A percentile compares a stretch with the other conserved stretches of the same genome.
Conservation (phyloP, 768 basidiomycete species). For the Xerocomellus amylosporus region DNA sequence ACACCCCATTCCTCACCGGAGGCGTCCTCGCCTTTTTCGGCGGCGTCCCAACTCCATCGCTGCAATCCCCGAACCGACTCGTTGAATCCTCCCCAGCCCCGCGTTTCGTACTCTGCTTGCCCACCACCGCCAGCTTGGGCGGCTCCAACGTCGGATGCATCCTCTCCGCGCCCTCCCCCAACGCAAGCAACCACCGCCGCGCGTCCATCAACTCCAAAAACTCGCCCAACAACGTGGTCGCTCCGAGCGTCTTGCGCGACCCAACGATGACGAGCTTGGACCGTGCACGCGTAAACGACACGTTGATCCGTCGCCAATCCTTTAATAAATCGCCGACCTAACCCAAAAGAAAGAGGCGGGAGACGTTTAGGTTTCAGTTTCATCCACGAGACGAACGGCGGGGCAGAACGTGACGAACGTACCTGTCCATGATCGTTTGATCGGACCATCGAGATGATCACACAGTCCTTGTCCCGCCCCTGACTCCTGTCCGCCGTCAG, state of each 20-base stretch:
- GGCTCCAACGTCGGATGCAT: slow-evolving; percentile 42
- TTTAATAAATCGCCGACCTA: slow-evolving; percentile 91
- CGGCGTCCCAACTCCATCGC: slow-evolving; percentile 10
- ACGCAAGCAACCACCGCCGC: slow-evolving; percentile 64
- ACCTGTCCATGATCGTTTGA: slow-evolving; percentile 79
- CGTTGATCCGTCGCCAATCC: slow-evolving; percentile 96
- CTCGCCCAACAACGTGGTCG: slow-evolving; percentile 57
- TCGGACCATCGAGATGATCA: slow-evolving; percentile 89
- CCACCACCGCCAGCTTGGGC: slow-evolving; percentile 3
- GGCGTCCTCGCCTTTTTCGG: slow-evolving; percentile 39
- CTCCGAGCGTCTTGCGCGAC: slow-evolving; percentile 71
- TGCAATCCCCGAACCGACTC: too few species aligned
- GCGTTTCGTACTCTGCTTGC: slow-evolving; percentile 18
- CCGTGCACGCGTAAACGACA: slow-evolving; percentile 91
- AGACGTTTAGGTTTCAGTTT: not conserved
- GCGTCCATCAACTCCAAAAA: slow-evolving; percentile 79
- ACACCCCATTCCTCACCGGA: slow-evolving; percentile 38
- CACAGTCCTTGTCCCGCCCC: slow-evolving; percentile 93
- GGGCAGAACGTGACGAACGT: slow-evolving; percentile 27
- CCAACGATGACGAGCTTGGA: slow-evolving; percentile 91
- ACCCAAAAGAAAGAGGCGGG: not conserved
- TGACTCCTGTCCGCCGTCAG: slow-evolving; percentile 93
- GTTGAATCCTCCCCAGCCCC: too few species aligned
- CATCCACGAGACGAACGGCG: not conserved
- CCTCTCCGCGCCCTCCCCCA: slow-evolving; percentile 54